These are phyloP conservation scores for Neonectria hederae DNA, from an alignment of 2,329 filamentous ascomycete species.

Conservation along the genomic window DNA sequence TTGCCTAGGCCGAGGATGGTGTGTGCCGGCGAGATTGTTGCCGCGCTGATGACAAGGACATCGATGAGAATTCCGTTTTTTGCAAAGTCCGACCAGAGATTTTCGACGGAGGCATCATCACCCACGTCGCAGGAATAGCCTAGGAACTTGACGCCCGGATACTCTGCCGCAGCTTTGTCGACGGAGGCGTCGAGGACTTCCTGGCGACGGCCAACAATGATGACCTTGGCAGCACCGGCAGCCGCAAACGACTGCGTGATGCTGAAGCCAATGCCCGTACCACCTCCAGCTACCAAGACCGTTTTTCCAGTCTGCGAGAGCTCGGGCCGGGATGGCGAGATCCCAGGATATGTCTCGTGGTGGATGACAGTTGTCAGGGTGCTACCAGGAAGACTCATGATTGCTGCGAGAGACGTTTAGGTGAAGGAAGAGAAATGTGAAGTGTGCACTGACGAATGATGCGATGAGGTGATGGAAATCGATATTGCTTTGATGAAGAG, in stretches of 20 bases:
- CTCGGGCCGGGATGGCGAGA: constrained; percentile 40
- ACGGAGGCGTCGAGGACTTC: constrained; percentile 1
- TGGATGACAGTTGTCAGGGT: background rate
- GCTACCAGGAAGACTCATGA: background rate
- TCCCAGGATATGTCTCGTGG: background rate
- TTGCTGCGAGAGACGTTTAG: background rate
- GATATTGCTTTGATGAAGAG: background rate
- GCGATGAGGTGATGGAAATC: background rate
- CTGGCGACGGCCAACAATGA: constrained; percentile 46
- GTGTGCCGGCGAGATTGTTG: constrained; percentile 8
- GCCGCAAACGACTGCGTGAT: constrained; percentile 64
- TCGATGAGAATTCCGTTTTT: constrained; percentile 3
- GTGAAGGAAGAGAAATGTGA: no score
- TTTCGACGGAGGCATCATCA: background rate
- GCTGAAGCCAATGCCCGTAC: constrained; percentile 70
- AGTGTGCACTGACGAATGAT: no score
- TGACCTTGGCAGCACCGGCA: constrained; percentile 50
- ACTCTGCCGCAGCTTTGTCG: background rate
- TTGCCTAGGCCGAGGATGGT: constrained; percentile 9
- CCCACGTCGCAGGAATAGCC: background rate
- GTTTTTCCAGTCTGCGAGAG: constrained; percentile 54
- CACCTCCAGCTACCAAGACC: constrained; percentile 73
- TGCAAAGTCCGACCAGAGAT: background rate
- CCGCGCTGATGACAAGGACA: constrained; percentile 6
- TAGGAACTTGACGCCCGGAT: background rate